These are phyloP conservation scores for Penicillium concentricum DNA, from an alignment of 2,329 filamentous ascomycete genomes.

Conservation along the genomic window DNA sequence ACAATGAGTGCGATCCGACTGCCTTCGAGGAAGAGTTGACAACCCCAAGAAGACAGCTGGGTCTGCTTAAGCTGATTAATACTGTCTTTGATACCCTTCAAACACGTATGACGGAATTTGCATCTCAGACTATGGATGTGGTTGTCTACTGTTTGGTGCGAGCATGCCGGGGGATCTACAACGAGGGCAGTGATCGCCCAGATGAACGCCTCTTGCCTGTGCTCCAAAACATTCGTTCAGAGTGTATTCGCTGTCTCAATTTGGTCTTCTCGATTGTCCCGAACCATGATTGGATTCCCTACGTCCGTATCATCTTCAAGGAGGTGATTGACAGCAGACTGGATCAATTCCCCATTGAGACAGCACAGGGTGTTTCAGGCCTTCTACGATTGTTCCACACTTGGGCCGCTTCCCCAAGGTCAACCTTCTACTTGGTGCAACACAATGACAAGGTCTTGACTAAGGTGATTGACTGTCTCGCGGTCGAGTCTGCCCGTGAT, in stretches of 20 bases:
- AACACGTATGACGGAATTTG: constrained; percentile 66
- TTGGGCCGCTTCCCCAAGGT: constrained; percentile 69
- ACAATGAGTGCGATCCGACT: constrained; percentile 48
- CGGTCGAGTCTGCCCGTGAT: constrained; percentile 72
- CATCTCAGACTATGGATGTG: constrained; percentile 68
- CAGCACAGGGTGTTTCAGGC: constrained; percentile 82
- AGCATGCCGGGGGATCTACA: constrained; percentile 57
- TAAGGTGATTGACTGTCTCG: constrained; percentile 70
- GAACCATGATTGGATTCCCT: constrained; percentile 69
- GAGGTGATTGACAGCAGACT: constrained; percentile 77
- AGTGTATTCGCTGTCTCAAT: constrained; percentile 77
- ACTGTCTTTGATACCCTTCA: constrained; percentile 84
- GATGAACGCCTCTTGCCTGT: constrained; percentile 35
- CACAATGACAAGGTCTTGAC: constrained; percentile 61
- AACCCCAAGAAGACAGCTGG: constrained; percentile 75
- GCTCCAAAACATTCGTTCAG: constrained; percentile 51
- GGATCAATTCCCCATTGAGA: constrained; percentile 76
- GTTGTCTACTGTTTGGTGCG: constrained; percentile 78
- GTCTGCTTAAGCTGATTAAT: constrained; percentile 87
- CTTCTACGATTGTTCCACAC: constrained; percentile 76
- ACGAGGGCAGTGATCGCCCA: constrained; percentile 30
- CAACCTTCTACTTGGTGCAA: constrained; percentile 67
- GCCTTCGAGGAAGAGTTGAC: constrained; percentile 61
- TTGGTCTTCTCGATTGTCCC: constrained; percentile 73
- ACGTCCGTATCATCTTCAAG: constrained; percentile 67